Evolutionary conservation across 805 yeast genomes (phyloP).

Genomic region (Wickerhamomyces mucosus): DNA sequence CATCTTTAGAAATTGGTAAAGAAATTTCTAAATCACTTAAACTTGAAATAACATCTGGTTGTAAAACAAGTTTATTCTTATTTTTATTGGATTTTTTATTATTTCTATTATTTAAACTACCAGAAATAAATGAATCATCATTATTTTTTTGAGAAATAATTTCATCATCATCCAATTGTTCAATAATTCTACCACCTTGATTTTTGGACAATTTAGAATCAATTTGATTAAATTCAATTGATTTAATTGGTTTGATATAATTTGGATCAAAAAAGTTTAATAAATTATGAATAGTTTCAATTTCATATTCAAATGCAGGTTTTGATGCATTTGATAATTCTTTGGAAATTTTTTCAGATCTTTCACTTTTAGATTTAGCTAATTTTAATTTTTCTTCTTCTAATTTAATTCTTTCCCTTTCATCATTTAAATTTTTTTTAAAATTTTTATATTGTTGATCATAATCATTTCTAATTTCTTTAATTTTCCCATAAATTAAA

Average conservation of each 20-base stretch:
- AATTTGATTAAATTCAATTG: conserved; percentile 22
- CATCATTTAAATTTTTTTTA: conserved; percentile 58
- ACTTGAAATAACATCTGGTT: conserved; percentile 69
- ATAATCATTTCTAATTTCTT: conserved; percentile 61
- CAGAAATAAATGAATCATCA: conserved; percentile 47
- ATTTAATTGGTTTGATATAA: conserved; percentile 46
- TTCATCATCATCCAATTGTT: conserved; percentile 54
- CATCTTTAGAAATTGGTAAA: conserved; percentile 70
- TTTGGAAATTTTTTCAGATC: conserved; percentile 55
- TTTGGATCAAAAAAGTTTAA: conserved; percentile 71
- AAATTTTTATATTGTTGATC: conserved; percentile 68
- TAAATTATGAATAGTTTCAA: conserved; percentile 64
- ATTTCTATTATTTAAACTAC: conserved; percentile 30
- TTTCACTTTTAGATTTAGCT: conserved; percentile 39
- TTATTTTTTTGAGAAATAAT: conserved; percentile 56
- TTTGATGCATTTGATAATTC: conserved; percentile 62
- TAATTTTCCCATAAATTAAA: conserved; percentile 55
- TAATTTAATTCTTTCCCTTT: conserved; percentile 58
- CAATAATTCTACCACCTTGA: conserved; percentile 36
- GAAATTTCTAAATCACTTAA: conserved; percentile 68
- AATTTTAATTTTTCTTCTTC: conserved; percentile 39
- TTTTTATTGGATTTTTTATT: conserved; percentile 49
- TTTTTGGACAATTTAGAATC: conserved; percentile 19
- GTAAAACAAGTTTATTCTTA: conserved; percentile 54
- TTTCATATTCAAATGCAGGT: conserved; percentile 82